Conservation (phyloP, 495 filamentous ascomycete species). For the Chaetomidium leptoderma region DNA sequence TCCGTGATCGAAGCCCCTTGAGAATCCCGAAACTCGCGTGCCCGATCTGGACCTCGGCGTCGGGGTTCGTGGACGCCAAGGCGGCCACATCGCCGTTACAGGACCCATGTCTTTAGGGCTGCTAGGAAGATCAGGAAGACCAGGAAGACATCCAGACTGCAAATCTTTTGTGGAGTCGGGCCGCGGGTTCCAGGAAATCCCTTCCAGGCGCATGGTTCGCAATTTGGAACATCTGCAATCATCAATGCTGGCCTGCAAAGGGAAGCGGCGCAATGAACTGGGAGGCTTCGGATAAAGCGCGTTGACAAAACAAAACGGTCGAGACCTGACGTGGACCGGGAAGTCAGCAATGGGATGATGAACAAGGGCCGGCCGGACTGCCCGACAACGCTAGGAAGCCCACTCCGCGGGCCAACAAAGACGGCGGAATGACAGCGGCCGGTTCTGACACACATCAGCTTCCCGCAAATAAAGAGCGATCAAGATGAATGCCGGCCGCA, state of each 20-base stretch:
- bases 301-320: neutral
- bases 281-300: constrained; percentile 4
- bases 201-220: constrained; percentile 15
- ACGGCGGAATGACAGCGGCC: constrained; percentile 3
- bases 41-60: neutral
- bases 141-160: neutral
- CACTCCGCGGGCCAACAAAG: constrained; percentile 4
- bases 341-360: no score
- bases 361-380: neutral
- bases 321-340: no score
- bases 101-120: constrained; percentile 9
- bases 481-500: no score
- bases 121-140: neutral
- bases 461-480: neutral
- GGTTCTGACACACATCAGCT: constrained; percentile 2
- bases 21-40: neutral
- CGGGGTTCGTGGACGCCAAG: constrained; percentile 2
- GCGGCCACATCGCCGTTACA: constrained; percentile 3
- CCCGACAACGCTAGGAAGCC: neutral
- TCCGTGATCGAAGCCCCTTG: neutral
- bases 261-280: neutral
- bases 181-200: constrained; percentile 11
- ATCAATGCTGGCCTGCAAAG: constrained; percentile 8
- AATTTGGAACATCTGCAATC: constrained; percentile 9
- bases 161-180: constrained; percentile 13